phyloP scores from a whole-genome alignment of 2,329 filamentous ascomycete species.

The Phoma herbarum region DNA sequence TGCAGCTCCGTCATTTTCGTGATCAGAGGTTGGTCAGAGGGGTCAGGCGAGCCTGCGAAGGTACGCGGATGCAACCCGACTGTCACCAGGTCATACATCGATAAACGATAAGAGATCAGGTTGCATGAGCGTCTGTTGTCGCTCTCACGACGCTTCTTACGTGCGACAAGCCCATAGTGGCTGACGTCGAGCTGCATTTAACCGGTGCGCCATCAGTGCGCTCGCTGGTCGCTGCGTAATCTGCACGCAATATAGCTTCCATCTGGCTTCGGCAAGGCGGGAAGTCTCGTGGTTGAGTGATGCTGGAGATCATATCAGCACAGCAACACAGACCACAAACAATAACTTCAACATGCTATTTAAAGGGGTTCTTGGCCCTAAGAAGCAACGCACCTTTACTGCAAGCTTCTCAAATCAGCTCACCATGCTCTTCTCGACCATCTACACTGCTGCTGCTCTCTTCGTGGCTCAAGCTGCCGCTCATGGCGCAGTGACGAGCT shows the following conservation, averaged over 20 bases:
- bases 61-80: background rate
- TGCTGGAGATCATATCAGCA: background rate
- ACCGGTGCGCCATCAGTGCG: conserved; percentile 6
- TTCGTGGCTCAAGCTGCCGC: conserved; percentile 43
- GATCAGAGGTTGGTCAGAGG: background rate
- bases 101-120: background rate
- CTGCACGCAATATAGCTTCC: conserved; percentile 13
- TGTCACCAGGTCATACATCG: background rate
- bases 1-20: background rate
- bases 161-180: conserved; percentile 15
- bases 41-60: background rate
- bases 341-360: conserved; percentile 5
- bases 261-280: conserved; percentile 14
- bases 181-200: conserved; percentile 15
- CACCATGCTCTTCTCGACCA: conserved; percentile 51
- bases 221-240: conserved; percentile 1
- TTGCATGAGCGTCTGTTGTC: too few relatives aligned
- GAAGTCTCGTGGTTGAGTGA: conserved; percentile 5
- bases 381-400: background rate
- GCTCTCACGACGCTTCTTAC: background rate
- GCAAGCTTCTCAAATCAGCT: conserved; percentile 16
- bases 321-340: background rate
- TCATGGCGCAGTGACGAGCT: conserved; percentile 50
- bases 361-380: conserved; percentile 5
- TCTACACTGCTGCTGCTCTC: conserved; percentile 46